Base-by-base conservation (phyloP, 345 rosid species). In the Camelina laxa region DNA sequence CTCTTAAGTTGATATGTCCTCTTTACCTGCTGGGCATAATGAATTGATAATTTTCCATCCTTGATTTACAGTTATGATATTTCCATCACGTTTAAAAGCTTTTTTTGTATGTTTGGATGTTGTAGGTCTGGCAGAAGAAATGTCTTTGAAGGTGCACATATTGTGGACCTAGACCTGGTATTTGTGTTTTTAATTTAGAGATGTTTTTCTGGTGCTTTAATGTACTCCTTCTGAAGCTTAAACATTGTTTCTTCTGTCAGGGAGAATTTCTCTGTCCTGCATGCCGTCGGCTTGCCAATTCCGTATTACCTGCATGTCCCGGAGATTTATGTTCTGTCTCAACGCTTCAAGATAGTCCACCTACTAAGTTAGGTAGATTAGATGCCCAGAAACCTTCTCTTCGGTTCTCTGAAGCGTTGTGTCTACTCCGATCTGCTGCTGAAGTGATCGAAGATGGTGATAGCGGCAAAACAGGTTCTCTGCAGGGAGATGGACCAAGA, bases 221-320 rank as follows among this genome's bases (percentile, higher is more conserved):
- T 19, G 15, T 61, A 5, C 64, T 21, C 55, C 50, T 67, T 68
- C 47, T 64, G 79, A 68, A 31, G 65, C 60, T 56, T 67, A 65
- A 24, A 47, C 39, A 47, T 65, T 51, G 27, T 68, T 76, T 76
- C 49, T 67, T 80, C 69, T 85, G 49, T 59, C 81, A 94, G 99
- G 97, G 93, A 62, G 99, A 95, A 83, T 90, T 95, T 80, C 91
- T 95, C 36, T 95, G 99, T 72, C 99, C 99, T 66, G 92, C 87
- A 60, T 95, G 99, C 70, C 98, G 99, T 48, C 86, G 86, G 33
- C 85, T 92, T 38, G 96, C 91, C 45, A 95, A 95, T 83, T 89
- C 96, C 27, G 79, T 86, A 68, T 76, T 95, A 83, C 97, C 97
- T 68, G 84, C 87, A 7, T 70, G 81, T 66, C 84, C 87, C 45